A percentile compares a stretch with the other conserved stretches of the same genome.
Evolutionary conservation across 73 alveolate species (phyloP).

Genomic region (Effrenium voratum): DNA sequence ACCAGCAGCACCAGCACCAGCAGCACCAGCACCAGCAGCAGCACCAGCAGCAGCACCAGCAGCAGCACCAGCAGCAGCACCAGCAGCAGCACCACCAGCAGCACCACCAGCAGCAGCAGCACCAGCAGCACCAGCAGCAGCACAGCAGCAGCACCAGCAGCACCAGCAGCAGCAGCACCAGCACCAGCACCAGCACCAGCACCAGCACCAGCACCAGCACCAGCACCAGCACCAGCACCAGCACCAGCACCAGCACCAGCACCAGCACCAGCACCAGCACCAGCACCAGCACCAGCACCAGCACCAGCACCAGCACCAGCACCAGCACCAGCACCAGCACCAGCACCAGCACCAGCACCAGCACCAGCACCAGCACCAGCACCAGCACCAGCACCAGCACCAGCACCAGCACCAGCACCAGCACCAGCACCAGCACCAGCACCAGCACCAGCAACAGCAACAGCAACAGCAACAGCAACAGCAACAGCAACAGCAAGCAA

Average conservation of each 20-base stretch:
- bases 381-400: not conserved
- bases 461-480: not conserved
- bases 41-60: not conserved
- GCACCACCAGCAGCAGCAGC: not conserved
- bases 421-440: not conserved
- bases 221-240: not conserved
- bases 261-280: conserved; percentile 4
- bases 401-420: not conserved
- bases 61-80: not conserved
- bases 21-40: not conserved
- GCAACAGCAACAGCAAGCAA: not conserved
- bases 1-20: not conserved
- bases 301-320: not conserved
- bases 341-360: not conserved
- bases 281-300: conserved; percentile 4
- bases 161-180: not conserved
- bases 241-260: not conserved
- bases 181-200: not conserved
- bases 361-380: not conserved
- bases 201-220: not conserved
- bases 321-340: conserved; percentile 10
- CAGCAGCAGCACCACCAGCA: not conserved
- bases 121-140: not conserved
- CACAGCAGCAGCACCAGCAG: not conserved
- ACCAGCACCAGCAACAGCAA: not conserved